phyloP scores from a whole-genome alignment of 768 basidiomycete species.

The Pleurotus salmoneostramineus region DNA sequence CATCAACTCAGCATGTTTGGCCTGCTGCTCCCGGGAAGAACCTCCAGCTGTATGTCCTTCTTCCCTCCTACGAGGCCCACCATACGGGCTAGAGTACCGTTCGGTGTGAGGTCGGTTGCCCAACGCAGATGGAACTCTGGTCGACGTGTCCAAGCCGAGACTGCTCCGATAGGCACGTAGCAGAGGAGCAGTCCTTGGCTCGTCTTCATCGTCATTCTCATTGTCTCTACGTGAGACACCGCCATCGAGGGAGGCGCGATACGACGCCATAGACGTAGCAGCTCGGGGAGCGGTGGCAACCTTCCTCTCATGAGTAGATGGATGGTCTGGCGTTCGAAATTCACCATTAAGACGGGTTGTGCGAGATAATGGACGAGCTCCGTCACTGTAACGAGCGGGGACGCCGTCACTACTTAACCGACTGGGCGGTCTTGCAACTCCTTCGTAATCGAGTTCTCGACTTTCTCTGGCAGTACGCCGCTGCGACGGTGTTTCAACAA shows the following conservation, averaged over 20 bases:
- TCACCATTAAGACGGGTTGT: background rate
- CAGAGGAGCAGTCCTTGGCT: conserved; percentile 34
- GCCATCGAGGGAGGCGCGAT: conserved; percentile 26
- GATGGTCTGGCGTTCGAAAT: conserved; percentile 4
- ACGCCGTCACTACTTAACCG: background rate
- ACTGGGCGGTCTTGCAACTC: background rate
- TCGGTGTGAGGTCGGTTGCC: background rate
- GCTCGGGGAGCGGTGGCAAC: conserved; percentile 27
- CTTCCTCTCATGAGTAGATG: conserved; percentile 20
- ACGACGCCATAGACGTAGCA: conserved; percentile 54
- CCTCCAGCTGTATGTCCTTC: background rate
- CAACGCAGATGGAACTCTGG: background rate
- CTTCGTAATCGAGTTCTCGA: background rate
- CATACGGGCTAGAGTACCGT: conserved; percentile 24
- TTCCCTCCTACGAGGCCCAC: conserved; percentile 13
- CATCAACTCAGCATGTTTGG: conserved; percentile 8
- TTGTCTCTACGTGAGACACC: conserved; percentile 14
- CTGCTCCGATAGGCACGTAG: conserved; percentile 37
- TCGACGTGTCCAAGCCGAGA: conserved; percentile 1
- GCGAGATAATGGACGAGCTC: background rate
- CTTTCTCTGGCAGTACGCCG: conserved; percentile 8
- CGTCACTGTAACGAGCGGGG: background rate
- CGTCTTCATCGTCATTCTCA: conserved; percentile 17
- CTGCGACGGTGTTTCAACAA: conserved; percentile 13
- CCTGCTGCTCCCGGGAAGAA: conserved; percentile 7